phyloP scores from a whole-genome alignment of 495 filamentous ascomycete genomes.

The Xylaria curta region DNA sequence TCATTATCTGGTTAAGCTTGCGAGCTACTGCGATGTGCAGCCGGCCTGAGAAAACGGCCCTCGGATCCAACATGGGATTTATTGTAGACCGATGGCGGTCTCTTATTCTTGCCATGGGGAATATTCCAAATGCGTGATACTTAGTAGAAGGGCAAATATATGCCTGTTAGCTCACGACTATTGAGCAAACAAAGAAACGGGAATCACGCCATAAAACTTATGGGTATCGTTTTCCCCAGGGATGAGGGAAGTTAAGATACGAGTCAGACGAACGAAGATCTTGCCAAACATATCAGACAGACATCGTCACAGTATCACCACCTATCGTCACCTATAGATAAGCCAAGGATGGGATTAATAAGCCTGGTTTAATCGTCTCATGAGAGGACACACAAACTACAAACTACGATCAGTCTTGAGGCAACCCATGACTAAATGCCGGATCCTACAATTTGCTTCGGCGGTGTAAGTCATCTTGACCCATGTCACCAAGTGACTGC shows the following conservation, averaged over 20 bases:
- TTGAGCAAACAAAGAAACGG: neutral
- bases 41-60: neutral
- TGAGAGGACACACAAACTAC: neutral
- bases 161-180: conserved; percentile 8
- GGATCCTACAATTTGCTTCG: neutral
- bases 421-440: conserved; percentile 1
- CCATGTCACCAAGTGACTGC: neutral
- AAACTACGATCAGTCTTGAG: neutral
- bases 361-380: neutral
- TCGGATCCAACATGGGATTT: neutral
- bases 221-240: neutral
- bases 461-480: neutral
- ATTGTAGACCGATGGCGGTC: neutral
- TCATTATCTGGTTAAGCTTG: neutral
- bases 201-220: conserved; percentile 16
- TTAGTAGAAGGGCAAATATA: neutral
- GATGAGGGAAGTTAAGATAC: conserved; percentile 2
- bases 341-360: neutral
- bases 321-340: neutral
- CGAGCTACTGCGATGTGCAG: neutral
- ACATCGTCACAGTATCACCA: neutral
- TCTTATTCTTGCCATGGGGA: neutral
- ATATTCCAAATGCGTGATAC: neutral
- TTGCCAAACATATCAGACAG: neutral
- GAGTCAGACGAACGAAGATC: conserved; percentile 7